Conservation (phyloP, 2,329 filamentous ascomycete genomes). For the Simplicillium aogashimaense region DNA sequence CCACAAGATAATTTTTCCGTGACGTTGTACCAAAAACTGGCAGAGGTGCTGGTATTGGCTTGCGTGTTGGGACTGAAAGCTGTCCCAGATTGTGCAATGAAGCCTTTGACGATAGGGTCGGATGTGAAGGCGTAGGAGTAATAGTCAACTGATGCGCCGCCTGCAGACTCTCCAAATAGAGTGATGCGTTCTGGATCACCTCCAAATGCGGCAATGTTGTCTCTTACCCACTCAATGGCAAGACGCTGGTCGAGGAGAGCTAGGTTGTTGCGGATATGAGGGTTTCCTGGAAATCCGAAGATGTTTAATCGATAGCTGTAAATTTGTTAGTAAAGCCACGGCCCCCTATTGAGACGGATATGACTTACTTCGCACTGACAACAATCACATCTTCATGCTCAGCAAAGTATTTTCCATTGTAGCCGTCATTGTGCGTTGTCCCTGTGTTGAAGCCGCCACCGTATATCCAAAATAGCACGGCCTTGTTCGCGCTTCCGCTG, state of each 20-base stretch:
- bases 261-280: constrained; percentile 1
- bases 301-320: constrained; percentile 20
- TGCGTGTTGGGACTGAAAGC: not conserved
- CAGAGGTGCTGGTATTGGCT: not conserved
- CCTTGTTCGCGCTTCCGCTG: constrained; percentile 17
- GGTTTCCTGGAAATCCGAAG: constrained; percentile 20
- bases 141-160: constrained; percentile 19
- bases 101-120: constrained; percentile 26
- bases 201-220: not conserved
- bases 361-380: constrained; percentile 22
- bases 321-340: not conserved
- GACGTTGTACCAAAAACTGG: not conserved
- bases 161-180: not conserved
- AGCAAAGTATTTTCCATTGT: constrained; percentile 25
- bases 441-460: constrained; percentile 23
- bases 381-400: constrained; percentile 26
- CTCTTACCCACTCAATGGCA: not conserved
- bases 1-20: not conserved
- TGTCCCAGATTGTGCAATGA: not conserved
- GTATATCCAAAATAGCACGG: constrained; percentile 26
- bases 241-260: not conserved
- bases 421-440: constrained; percentile 17
- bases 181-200: not conserved
- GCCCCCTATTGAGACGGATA: no score
- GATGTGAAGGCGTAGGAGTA: constrained; percentile 31